Percentiles rank a stretch among this genome's conserved stretches.
Conservation (phyloP, 129 eudicot species). For the Flaveria trinervia region DNA sequence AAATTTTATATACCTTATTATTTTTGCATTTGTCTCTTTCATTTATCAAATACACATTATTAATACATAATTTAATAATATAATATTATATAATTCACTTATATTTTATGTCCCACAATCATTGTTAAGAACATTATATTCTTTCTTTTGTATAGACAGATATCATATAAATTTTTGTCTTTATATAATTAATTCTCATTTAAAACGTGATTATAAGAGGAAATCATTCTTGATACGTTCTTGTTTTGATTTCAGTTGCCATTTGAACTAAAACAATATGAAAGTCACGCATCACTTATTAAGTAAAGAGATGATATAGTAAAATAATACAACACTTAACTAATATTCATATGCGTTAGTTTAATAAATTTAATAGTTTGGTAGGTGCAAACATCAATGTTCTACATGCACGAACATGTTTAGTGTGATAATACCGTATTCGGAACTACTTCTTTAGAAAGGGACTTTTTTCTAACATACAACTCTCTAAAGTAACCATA, state of each 20-base stretch:
- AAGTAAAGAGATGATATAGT: too few species aligned
- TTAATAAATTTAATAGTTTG: not conserved
- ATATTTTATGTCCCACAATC: too few species aligned
- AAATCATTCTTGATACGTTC: conserved; percentile 1
- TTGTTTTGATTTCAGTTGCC: not conserved
- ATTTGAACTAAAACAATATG: not conserved
- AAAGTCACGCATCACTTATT: not conserved
- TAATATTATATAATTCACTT: too few species aligned
- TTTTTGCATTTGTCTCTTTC: too few species aligned
- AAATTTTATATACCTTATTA: too few species aligned
- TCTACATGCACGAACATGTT: not conserved
- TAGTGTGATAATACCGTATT: not conserved
- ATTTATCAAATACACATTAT: too few species aligned
- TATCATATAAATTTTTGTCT: not conserved
- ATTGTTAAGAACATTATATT: too few species aligned
- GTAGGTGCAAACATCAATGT: not conserved
- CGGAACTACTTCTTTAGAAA: not conserved
- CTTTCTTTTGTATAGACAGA: not conserved
- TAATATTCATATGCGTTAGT: too few species aligned
- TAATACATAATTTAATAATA: too few species aligned
- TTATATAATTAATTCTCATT: not conserved
- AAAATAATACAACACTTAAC: too few species aligned
- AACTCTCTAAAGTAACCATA: not conserved
- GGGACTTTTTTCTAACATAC: not conserved
- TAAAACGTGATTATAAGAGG: not conserved